Percentiles rank a stretch among this genome's conserved stretches.
phyloP scores from a whole-genome alignment of 1,284 basidiomycete genomes.

The Albatrellus sp. region DNA sequence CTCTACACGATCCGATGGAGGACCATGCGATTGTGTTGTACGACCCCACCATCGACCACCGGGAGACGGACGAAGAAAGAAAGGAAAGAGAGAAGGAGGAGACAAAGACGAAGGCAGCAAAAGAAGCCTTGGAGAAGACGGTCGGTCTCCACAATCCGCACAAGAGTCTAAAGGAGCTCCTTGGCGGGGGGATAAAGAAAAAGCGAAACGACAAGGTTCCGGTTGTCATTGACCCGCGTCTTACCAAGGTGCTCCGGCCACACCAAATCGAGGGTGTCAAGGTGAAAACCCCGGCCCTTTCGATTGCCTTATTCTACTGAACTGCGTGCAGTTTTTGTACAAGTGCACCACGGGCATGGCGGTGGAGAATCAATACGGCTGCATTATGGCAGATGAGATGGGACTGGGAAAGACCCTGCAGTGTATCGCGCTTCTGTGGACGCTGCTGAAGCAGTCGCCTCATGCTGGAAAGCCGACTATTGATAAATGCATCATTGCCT shows the following conservation, averaged over 20 bases:
- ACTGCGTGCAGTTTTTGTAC: constrained; percentile 69
- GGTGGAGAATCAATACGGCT: constrained; percentile 87
- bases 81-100: constrained; percentile 61
- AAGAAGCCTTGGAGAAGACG: constrained; percentile 55
- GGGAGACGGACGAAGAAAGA: constrained; percentile 77
- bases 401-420: constrained; percentile 94
- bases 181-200: constrained; percentile 69
- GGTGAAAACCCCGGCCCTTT: constrained; percentile 29
- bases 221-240: constrained; percentile 88
- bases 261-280: constrained; percentile 99
- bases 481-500: constrained; percentile 97
- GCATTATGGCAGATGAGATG: constrained; percentile 99
- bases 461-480: constrained; percentile 77
- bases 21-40: constrained; percentile 97
- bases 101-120: constrained; percentile 47
- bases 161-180: constrained; percentile 76
- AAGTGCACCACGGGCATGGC: constrained; percentile 90
- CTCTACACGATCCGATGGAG: constrained; percentile 92
- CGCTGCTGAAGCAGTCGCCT: constrained; percentile 93
- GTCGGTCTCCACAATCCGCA: constrained; percentile 78
- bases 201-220: constrained; percentile 73
- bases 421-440: constrained; percentile 95
- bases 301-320: constrained; percentile 9
- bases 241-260: constrained; percentile 83
- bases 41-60: constrained; percentile 90